Base-by-base conservation (phyloP, 2,329 filamentous ascomycete genomes). In the Fusarium siculi region DNA sequence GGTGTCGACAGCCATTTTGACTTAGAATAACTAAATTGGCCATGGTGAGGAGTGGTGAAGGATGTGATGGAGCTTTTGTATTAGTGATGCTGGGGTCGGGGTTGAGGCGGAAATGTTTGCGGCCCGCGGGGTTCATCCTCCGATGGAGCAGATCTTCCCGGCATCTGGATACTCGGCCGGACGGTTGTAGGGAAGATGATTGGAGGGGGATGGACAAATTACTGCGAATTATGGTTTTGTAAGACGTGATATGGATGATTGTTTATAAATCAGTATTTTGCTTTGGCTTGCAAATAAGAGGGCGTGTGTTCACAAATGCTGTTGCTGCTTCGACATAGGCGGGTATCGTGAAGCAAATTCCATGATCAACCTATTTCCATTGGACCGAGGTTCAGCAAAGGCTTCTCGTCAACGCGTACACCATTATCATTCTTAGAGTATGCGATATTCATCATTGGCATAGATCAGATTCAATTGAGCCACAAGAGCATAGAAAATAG, bases 81-180 rank as follows among this genome's bases (percentile, higher is more conserved):
- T 60, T 49, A 36, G 42, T 42, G n/a, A 30, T 44, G 34, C 53
- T 25, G 39, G 36, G 54, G n/a, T 32, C 40, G 42, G 34, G 50
- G 47, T 39, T 19, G 53, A 50, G 32, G 42, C n/a, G 49, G 37
- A 18, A 25, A 34, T 47, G 42, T 36, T 61, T 61, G 58, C 58
- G 58, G 58, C 37, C 58, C 57, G 69, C 68, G 69, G 72, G 72
- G 72, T 68, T 73, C 40, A 58, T 39, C 54, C 57, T 67, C 71
- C 70, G 70, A 54, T 37, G 40, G 39, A 58, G 68, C 28, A 32
- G 46, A 66, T 66, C 55, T 25, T 63, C 55, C 60, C 50, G 54
- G 66, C 44, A 65, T 59, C 42, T 50, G 21, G 39, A 30, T 9
- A 34, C 30, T 39, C 44, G 40, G 30, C 50, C 57, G 63, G 40